phyloP scores from a whole-genome alignment of 495 filamentous ascomycete genomes.

The Lasiosphaeria hispida region DNA sequence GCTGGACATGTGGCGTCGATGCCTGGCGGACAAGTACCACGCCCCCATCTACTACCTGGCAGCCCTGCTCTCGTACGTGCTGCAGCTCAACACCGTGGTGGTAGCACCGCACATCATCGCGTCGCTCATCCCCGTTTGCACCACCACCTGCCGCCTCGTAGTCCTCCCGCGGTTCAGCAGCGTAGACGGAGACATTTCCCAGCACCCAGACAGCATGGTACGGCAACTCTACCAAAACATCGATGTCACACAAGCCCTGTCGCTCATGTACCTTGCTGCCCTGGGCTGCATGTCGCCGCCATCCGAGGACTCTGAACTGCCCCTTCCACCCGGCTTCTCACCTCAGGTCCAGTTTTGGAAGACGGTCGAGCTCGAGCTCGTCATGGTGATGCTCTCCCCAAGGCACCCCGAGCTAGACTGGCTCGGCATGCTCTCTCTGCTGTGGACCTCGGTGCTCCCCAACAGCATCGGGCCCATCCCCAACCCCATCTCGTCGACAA shows the following conservation, averaged over 20 bases:
- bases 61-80: constrained; percentile 35
- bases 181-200: constrained; percentile 25
- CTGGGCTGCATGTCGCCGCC: constrained; percentile 34
- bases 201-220: constrained; percentile 22
- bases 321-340: constrained; percentile 15
- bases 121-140: constrained; percentile 41
- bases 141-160: constrained; percentile 32
- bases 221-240: constrained; percentile 30
- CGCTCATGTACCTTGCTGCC: constrained; percentile 39
- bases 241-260: constrained; percentile 40
- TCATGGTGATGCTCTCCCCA: constrained; percentile 42
- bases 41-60: constrained; percentile 44
- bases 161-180: constrained; percentile 29
- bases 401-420: constrained; percentile 47
- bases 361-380: constrained; percentile 46
- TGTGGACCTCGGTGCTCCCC: constrained; percentile 43
- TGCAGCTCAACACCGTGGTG: constrained; percentile 39
- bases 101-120: constrained; percentile 44
- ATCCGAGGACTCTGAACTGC: neutral
- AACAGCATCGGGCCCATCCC: constrained; percentile 46
- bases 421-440: constrained; percentile 36
- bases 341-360: constrained; percentile 42
- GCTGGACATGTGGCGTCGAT: constrained; percentile 46
- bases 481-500: constrained; percentile 16
- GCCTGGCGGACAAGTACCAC: constrained; percentile 40